phyloP scores from a whole-genome alignment of 1,284 basidiomycete genomes.

The Pseudomicrostroma phylloplanum region DNA sequence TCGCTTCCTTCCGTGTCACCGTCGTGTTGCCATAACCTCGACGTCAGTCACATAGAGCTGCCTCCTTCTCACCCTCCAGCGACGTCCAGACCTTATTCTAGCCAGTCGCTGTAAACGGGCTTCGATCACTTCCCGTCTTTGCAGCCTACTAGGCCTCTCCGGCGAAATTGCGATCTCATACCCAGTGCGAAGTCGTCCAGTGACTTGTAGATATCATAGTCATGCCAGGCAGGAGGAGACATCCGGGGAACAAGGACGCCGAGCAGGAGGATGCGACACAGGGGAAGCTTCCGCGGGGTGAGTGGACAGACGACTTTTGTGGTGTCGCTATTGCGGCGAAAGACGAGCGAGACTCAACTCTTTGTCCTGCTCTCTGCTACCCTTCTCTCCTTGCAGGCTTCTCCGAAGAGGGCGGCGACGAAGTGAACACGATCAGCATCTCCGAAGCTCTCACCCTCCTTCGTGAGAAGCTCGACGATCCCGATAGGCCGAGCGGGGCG shows the following conservation, averaged over 20 bases:
- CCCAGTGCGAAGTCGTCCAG: no score
- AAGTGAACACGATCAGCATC: constrained; percentile 7
- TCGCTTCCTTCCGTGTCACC: no score
- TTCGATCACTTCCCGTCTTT: no score
- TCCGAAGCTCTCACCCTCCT: background rate
- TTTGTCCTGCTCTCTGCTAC: background rate
- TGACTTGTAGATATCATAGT: no score
- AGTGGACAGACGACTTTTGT: background rate
- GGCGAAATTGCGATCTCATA: no score
- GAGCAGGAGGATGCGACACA: constrained; percentile 4
- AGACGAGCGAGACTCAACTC: background rate
- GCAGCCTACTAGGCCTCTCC: no score
- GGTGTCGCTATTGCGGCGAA: background rate
- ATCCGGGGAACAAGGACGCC: background rate
- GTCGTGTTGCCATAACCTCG: no score
- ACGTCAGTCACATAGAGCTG: no score
- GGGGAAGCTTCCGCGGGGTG: background rate
- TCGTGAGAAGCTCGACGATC: constrained; percentile 5
- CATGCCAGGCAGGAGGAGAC: background rate
- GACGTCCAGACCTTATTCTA: no score
- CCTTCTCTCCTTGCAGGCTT: background rate
- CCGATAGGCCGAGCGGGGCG: background rate
- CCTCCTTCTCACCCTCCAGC: no score
- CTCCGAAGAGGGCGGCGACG: background rate
- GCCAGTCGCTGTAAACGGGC: no score